Base-by-base conservation (phyloP, 768 basidiomycete genomes). In the Cystobasidium ongulense region DNA sequence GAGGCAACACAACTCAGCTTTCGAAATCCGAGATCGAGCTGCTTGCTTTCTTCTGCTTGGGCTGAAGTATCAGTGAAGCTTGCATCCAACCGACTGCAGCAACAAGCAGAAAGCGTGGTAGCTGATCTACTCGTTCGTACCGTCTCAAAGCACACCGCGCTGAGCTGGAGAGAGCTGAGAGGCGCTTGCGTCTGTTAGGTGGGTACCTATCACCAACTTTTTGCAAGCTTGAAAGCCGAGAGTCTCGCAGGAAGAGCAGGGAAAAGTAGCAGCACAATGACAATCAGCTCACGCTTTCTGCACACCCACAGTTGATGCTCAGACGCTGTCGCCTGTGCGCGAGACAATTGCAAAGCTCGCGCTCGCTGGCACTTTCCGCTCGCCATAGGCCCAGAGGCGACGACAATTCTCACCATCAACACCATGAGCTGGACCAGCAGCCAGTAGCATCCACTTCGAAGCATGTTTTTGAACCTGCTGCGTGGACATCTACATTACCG, bases 271-370 rank as follows among this genome's bases (percentile, higher is more conserved):
- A 31, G 29, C 25, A 29, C 27, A 27, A 29, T 59, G 43, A 27
- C 29, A 21, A 10, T 59, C 13, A 29, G 33, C 52, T 54, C n/a
- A 29, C 23, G 27, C 33, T 29, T 59, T 27, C 3, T 59, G 11
- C 21, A 11, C 21, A 50, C n/a, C n/a, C 33, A 31, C 33, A 59
- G 57, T 59, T 59, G 57, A 59, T 59, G 57, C 57, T 59, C 33
- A 59, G 57, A 59, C 25, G 57, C 57, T 59, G 57, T 59, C 57
- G 57, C 57, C 57, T 59, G 15, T 59, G 57, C 33, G 57, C 57
- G 57, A 10, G 57, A 59, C 57, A 59, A 35, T 4, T 59, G 29
- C 29, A 59, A 59, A 35, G 29, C 57, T 59, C 57, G 11, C 57
- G 57, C 27, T 59, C 57, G 25, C 27, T 59, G 3, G 27, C 57